phyloP scores from a whole-genome alignment of 2,329 filamentous ascomycete genomes.

The Fusarium sambucinum region DNA sequence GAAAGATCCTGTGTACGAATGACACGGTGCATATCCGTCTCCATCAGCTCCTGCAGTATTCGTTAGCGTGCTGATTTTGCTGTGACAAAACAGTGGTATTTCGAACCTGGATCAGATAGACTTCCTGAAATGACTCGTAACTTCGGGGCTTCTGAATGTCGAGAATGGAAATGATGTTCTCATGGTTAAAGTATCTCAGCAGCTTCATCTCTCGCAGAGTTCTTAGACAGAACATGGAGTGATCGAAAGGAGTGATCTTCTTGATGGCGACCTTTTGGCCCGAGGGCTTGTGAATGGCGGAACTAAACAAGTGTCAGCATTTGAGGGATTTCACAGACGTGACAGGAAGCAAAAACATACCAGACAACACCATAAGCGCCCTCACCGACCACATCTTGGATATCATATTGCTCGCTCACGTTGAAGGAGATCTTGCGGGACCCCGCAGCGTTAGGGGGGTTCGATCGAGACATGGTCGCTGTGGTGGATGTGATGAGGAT shows the following conservation, averaged over 20 bases:
- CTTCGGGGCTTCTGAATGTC: conserved; percentile 98
- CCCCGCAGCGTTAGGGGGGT: conserved; percentile 68
- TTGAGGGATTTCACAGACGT: background rate
- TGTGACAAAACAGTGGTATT: conserved; percentile 3
- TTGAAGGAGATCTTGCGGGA: conserved; percentile 99
- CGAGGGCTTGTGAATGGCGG: conserved; percentile 96
- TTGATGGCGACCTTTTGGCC: conserved; percentile 99
- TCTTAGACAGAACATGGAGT: conserved; percentile 98
- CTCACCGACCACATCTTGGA: conserved; percentile 98
- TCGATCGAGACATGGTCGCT: conserved; percentile 64
- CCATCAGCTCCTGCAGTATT: conserved; percentile 86
- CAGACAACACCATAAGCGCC: conserved; percentile 98
- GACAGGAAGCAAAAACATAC: conserved; percentile 65
- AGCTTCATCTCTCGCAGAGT: conserved; percentile 99
- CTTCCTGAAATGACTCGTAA: conserved; percentile 96
- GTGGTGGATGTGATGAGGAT: conserved; percentile 3
- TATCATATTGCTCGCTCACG: conserved; percentile 99
- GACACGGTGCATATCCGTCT: conserved; percentile 99
- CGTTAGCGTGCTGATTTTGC: conserved; percentile 22
- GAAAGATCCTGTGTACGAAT: conserved; percentile 98
- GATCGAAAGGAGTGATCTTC: conserved; percentile 99
- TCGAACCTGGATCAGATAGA: conserved; percentile 95
- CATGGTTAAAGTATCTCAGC: conserved; percentile 98
- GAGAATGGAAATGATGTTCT: conserved; percentile 99
- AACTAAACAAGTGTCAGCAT: conserved; percentile 65